Evolutionary conservation across 768 basidiomycete genomes (phyloP), one percentile per base, ranked within the genome.

Genomic region (Macrolepiota fuliginosa): DNA sequence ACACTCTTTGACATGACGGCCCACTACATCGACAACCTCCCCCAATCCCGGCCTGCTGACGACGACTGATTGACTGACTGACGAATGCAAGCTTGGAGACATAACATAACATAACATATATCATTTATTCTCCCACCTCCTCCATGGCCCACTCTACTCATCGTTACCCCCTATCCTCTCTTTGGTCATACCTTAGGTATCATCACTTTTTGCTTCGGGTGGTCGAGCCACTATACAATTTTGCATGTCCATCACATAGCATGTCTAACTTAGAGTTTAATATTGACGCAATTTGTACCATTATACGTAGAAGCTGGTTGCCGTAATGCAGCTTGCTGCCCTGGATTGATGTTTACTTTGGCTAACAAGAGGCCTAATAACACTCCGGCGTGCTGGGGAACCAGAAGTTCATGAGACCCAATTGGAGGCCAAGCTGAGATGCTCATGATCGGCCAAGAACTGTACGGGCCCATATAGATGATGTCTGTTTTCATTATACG

Each of bases 1-100:
- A 96, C 95, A 7, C 80, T 97, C 63, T 94, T 95, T 72, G 95
- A 97, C 77, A 76, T 89, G 66, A 86, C 85, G 32, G 83, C 88
- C 42, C 76, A 83, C 66, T 90, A 89, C 72, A 91, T 93, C 68
- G 91, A 93, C 72, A 74, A 73, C 65, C 69, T 81, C 46, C 60
- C 60, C 17, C 39, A n/a, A 1, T 54, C 60, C 22, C 29, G 25
- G n/a, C 19, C 40, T 11, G 27, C 19, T 13, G 36, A 54, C 4
- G 46, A 47, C 6, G 29, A 47, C n/a, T 61, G 40, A 47, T 10
- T 61, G 40, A 52, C 17, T 22, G 17, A 37, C 46, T 19, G n/a
- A 35, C 15, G 45, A 49, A 25, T 49, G n/a, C 17, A 4, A 12
- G 29, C 24, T 46, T 27, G 24, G 29, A 17, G 27, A 17, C 22